Percentiles rank a stretch among this genome's conserved stretches.
These are phyloP conservation scores for Exophiala mesophila DNA, from an alignment of 2,329 filamentous ascomycete species.

Conservation along the genomic window DNA sequence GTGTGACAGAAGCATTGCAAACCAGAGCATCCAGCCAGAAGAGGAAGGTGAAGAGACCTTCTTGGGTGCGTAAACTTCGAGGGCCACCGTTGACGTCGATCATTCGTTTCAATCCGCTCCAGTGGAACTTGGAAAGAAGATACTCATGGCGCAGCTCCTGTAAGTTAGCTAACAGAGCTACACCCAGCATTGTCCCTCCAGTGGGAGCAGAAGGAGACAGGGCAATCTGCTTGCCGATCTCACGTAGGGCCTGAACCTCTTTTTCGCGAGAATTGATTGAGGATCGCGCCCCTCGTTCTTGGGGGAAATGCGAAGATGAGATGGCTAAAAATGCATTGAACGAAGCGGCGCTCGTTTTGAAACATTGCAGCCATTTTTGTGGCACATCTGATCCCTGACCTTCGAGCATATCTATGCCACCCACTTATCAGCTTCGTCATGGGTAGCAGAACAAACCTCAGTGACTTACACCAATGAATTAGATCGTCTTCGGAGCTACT, in stretches of 20 bases:
- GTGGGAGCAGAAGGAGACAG: background rate
- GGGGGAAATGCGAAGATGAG: background rate
- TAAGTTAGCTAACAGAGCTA: slow-evolving; percentile 2
- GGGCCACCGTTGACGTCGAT: background rate
- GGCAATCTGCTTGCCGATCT: background rate
- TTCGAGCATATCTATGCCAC: no score
- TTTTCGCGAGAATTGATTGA: background rate
- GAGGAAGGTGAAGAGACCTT: background rate
- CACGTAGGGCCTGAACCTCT: background rate
- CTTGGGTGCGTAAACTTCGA: background rate
- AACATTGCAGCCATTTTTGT: background rate
- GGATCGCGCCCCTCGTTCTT: background rate
- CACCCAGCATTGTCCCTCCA: background rate
- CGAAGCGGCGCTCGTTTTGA: background rate
- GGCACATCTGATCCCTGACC: background rate
- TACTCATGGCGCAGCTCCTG: background rate
- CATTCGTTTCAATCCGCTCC: slow-evolving; percentile 1
- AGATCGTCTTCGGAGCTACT: no score
- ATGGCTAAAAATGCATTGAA: slow-evolving; percentile 1
- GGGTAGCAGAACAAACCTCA: no score
- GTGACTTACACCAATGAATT: no score
- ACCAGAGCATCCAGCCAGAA: slow-evolving; percentile 1
- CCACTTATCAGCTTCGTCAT: no score
- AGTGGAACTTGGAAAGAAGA: no score
- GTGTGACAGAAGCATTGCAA: no score